Percentiles rank a stretch among this genome's conserved stretches.
These are phyloP conservation scores for Mycena vitilis DNA, from an alignment of 768 basidiomycete genomes.

Conservation along the genomic window DNA sequence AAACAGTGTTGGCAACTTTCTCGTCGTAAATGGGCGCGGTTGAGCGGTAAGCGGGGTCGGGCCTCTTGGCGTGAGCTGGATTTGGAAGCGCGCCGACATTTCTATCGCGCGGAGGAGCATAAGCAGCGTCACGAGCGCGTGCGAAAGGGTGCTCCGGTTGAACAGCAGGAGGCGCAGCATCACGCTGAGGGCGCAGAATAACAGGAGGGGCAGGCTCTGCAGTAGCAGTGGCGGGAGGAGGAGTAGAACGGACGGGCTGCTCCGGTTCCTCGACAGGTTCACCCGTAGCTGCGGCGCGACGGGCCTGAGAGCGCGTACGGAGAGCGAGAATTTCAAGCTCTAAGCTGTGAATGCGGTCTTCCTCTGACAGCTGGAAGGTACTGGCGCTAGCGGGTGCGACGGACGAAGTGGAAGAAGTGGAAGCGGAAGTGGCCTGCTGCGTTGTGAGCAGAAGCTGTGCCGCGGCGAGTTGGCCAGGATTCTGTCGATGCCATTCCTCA, in stretches of 20 bases:
- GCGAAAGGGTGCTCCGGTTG: constrained; percentile 18
- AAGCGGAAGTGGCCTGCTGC: too few species aligned
- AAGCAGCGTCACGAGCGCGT: constrained; percentile 27
- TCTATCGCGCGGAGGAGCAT: constrained; percentile 29
- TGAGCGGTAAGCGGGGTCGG: constrained; percentile 30
- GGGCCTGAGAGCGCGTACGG: constrained; percentile 22
- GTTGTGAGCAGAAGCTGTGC: constrained; percentile 21
- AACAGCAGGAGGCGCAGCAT: too few species aligned
- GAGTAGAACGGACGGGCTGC: constrained; percentile 7
- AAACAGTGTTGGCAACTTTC: constrained; percentile 25
- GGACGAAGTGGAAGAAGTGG: not conserved
- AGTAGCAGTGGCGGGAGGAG: not conserved
- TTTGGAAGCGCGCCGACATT: constrained; percentile 22
- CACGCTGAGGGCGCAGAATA: too few species aligned
- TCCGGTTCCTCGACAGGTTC: constrained; percentile 18
- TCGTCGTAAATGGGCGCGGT: constrained; percentile 36
- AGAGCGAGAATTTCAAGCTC: constrained; percentile 22
- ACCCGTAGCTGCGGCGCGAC: constrained; percentile 15
- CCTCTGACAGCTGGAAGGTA: constrained; percentile 12
- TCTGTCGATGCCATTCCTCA: constrained; percentile 26
- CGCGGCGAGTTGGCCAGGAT: constrained; percentile 28
- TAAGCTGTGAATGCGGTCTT: constrained; percentile 11
- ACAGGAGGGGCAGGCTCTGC: too few species aligned
- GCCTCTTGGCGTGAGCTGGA: not conserved
- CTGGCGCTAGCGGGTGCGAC: not conserved